Base-by-base conservation (phyloP, 345 rosid species). In the Eucalyptus victrix region DNA sequence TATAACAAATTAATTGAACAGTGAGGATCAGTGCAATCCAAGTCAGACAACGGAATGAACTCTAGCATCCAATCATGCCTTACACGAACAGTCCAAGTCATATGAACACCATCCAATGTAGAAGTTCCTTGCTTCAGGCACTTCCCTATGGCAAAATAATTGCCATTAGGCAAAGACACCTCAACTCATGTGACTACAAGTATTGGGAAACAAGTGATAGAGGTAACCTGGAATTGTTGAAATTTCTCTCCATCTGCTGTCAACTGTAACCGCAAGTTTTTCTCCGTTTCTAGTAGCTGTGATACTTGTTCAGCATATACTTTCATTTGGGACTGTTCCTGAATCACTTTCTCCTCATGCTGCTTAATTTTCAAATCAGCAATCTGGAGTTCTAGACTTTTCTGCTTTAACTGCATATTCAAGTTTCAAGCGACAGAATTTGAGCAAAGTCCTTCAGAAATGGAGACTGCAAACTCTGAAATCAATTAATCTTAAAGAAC, bases 231-330 rank as follows among this genome's bases (percentile, higher is more conserved):
- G 90, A 97, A 96, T 88, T 96, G 97, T 91, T 95, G 99, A 91
- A 97, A 97, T 87, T 97, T 97, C 89, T 97, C 99, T 89, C 99
- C 99, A 88, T 97, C 99, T 53, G 97, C 94, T 34, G 98, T 96
- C 92, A 96, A 93, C 92, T 97, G 98, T 92, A 92, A 69, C 88
- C 98, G 97, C 92, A 97, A 94, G 89, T 93, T 94, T 90, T 97
- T 97, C 94, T 97, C 99, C 6, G 99, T 97, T 49, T 96, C 93
- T 91, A 97, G 89, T 51, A 97, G 93, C 90, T 97, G 97, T 28
- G 98, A 94, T 60, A 97, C 97, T 94, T 97, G 99, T 88, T 95
- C 99, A 26, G 99, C 98, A 51, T 97, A 97, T 62, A 95, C 89
- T 94, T 97, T 97, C 97, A 97, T 96, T 93, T 95, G 98, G 56